Base-by-base conservation (phyloP, 495 filamentous ascomycete species). In the Trypethelium eluteriae region DNA sequence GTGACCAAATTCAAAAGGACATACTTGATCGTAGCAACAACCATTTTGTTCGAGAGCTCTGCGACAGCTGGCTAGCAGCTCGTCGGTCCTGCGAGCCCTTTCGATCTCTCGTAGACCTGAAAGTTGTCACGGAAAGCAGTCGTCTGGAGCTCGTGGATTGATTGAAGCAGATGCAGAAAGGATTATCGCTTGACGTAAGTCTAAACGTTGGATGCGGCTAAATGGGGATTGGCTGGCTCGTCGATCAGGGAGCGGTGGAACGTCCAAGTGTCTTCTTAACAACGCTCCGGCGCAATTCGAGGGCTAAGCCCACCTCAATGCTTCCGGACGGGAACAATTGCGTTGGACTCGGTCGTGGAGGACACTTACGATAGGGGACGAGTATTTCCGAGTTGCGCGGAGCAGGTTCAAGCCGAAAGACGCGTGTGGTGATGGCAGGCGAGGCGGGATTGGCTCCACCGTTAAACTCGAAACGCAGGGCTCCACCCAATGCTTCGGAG, bases 11-110 rank as follows among this genome's bases (percentile, higher is more conserved):
- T 64, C 41, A 41, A 72, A 69, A 67, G 66, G 66, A 84, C 89
- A 71, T 79, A 92, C 89, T 92, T 92, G 78, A 92, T 92, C 64
- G 89, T 92, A 74, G 88, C 89, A 74, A 91, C 87, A 71, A 89
- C 89, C 89, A 92, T 92, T 70, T 79, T 88, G 69, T 61, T 62
- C 38, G 53, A 36, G 53, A 59, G 18, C 32, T 59, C 53, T 3
- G 32, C 25, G 53, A 36, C 53, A 34, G 32, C 53, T 59, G 53
- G 34, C 53, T 59, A 10, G 53, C 53, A 59, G 53, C 53, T 34
- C 14, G 53, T 59, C 25, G 53, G 14, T 34, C 7, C 14, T 11
- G 53, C 18, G 32, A 59, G 7, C 5, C 53, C 11, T 0, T 18
- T 36, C 18, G 18, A 53, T 53, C 11, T 25, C 18, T 9, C 0